Percentiles rank a stretch among this genome's conserved stretches.
phyloP scores from a whole-genome alignment of 2,329 filamentous ascomycete genomes.

The Pezicula radicicola region DNA sequence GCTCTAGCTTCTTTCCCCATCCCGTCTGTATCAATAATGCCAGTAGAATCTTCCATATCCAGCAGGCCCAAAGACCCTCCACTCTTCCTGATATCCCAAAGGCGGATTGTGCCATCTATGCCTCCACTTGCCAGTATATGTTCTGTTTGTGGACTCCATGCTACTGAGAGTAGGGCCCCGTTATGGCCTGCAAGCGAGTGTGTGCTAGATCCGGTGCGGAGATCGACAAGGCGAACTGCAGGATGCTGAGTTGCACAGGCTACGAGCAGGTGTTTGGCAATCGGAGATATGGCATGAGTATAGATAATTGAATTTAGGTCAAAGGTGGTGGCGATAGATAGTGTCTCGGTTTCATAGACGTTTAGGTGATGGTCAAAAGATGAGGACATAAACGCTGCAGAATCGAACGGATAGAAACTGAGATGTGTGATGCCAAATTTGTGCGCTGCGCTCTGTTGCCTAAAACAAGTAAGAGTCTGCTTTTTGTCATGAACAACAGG shows the following conservation, averaged over 20 bases:
- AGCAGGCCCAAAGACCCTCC: slow-evolving; percentile 73
- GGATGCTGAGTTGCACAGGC: slow-evolving; percentile 87
- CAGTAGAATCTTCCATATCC: slow-evolving; percentile 80
- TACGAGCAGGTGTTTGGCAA: slow-evolving; percentile 73
- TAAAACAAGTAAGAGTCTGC: not conserved
- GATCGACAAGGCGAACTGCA: slow-evolving; percentile 78
- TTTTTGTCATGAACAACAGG: slow-evolving; percentile 14
- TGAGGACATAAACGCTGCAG: slow-evolving; percentile 70
- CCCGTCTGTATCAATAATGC: slow-evolving; percentile 47
- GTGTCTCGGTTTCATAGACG: slow-evolving; percentile 65
- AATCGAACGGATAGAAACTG: slow-evolving; percentile 76
- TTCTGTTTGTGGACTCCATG: slow-evolving; percentile 80
- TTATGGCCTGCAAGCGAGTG: slow-evolving; percentile 69
- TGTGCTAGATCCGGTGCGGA: slow-evolving; percentile 75
- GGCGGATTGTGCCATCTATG: slow-evolving; percentile 76
- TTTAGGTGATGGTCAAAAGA: slow-evolving; percentile 78
- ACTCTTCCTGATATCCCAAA: slow-evolving; percentile 86
- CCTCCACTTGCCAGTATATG: slow-evolving; percentile 80
- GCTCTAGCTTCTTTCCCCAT: slow-evolving; percentile 32
- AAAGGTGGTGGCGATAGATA: slow-evolving; percentile 62
- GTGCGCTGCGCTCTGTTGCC: slow-evolving; percentile 41
- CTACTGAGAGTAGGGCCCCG: slow-evolving; percentile 63
- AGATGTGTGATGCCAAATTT: slow-evolving; percentile 73
- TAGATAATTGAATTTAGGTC: slow-evolving; percentile 67
- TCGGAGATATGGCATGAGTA: slow-evolving; percentile 73